A percentile compares a stretch with the other conserved stretches of the same genome.
Conservation (phyloP, 805 yeast genomes). For the Yamadazyma kitorensis region DNA sequence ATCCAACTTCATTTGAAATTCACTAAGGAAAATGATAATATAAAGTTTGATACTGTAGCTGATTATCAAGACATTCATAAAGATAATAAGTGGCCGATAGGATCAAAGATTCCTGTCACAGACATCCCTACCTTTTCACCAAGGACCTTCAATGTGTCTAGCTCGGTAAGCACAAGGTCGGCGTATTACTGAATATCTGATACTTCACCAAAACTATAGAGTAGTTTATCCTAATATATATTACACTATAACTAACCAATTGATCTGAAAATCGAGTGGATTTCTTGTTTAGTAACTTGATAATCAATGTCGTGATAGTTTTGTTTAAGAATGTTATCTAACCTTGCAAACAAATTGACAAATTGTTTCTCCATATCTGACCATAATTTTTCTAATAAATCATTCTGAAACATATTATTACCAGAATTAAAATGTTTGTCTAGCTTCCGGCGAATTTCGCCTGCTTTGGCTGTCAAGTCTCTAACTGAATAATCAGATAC, state of each 20-base stretch:
- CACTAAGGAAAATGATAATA: conserved; percentile 41
- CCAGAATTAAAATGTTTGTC: conserved; percentile 49
- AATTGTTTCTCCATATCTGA: conserved; percentile 63
- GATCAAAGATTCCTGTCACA: conserved; percentile 33
- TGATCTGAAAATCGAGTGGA: conserved; percentile 50
- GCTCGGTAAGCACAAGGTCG: not conserved
- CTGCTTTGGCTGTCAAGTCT: conserved; percentile 55
- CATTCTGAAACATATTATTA: conserved; percentile 46
- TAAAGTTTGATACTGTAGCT: conserved; percentile 34
- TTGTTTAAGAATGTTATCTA: conserved; percentile 50
- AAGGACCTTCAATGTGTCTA: not conserved
- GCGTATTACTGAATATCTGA: conserved; percentile 4
- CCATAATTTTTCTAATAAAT: conserved; percentile 65
- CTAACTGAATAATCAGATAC: conserved; percentile 53
- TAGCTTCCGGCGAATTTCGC: conserved; percentile 54
- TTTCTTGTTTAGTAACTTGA: conserved; percentile 52
- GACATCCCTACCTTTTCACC: conserved; percentile 25
- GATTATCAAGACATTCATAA: conserved; percentile 32
- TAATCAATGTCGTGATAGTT: conserved; percentile 55
- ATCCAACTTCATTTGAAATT: conserved; percentile 39
- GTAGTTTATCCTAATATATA: too few species aligned
- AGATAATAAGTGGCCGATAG: conserved; percentile 45
- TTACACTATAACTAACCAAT: too few species aligned
- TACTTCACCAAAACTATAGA: too few species aligned
- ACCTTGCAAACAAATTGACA: conserved; percentile 50